Conservation (phyloP, 352 stramenopile genomes). For the Phytopythium cucurbitacearum region DNA sequence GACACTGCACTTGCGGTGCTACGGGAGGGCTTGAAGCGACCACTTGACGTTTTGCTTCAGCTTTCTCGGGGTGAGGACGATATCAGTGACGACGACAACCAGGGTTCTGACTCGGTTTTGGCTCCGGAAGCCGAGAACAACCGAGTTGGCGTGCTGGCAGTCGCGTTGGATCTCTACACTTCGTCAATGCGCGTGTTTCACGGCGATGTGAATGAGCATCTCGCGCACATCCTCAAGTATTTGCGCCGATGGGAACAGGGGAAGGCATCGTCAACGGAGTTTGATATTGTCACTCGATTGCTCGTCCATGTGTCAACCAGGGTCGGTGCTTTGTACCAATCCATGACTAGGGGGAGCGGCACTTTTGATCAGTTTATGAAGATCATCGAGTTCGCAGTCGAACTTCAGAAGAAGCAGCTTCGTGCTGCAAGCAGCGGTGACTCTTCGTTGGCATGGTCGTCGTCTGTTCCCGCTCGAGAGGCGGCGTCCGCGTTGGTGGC, state of each 20-base stretch:
- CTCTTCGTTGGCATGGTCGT: background rate
- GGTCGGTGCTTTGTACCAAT: slow-evolving; percentile 26
- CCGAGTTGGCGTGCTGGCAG: slow-evolving; percentile 20
- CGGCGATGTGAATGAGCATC: slow-evolving; percentile 38
- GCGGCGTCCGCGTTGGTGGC: slow-evolving; percentile 29
- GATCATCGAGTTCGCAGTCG: slow-evolving; percentile 29
- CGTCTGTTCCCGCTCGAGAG: slow-evolving; percentile 7
- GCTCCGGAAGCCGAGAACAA: slow-evolving; percentile 12
- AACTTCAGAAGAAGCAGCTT: slow-evolving; percentile 28
- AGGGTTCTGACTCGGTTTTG: background rate
- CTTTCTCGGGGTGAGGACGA: slow-evolving; percentile 11
- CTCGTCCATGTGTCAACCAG: slow-evolving; percentile 33
- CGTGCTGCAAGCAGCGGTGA: background rate
- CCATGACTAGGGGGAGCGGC: slow-evolving; percentile 18
- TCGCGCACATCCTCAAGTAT: slow-evolving; percentile 35
- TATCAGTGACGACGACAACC: background rate
- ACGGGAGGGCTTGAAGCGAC: slow-evolving; percentile 13
- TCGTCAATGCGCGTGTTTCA: slow-evolving; percentile 49
- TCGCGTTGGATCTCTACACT: slow-evolving; percentile 43
- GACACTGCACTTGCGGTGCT: slow-evolving; percentile 17
- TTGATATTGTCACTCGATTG: slow-evolving; percentile 41
- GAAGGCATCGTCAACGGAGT: slow-evolving; percentile 23
- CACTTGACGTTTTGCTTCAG: slow-evolving; percentile 32
- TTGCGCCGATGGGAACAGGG: slow-evolving; percentile 31
- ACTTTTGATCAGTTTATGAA: slow-evolving; percentile 25